These are phyloP conservation scores for Leishmania turanica DNA, from an alignment of 208 protist species.

Conservation along the genomic window DNA sequence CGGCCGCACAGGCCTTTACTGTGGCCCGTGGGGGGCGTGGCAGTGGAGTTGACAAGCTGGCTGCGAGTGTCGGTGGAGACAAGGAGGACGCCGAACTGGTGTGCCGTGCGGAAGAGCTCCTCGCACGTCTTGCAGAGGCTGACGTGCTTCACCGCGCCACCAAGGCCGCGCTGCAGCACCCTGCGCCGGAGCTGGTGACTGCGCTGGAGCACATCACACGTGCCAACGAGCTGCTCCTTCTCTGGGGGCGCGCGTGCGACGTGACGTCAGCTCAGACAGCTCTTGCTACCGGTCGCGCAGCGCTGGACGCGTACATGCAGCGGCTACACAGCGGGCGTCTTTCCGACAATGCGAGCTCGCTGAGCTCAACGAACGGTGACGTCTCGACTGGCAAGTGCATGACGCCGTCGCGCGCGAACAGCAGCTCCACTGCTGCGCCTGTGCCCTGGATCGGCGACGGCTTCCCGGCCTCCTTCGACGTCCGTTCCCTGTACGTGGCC, in stretches of 20 bases:
- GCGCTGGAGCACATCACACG: constrained; percentile 65
- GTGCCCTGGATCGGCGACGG: constrained; percentile 23
- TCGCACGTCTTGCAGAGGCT: constrained; percentile 58
- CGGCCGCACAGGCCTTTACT: constrained; percentile 12
- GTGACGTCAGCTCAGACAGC: constrained; percentile 23
- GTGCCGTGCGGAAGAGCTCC: constrained; percentile 43
- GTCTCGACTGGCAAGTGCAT: not conserved
- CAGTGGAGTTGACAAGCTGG: not conserved
- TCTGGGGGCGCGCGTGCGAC: constrained; percentile 44
- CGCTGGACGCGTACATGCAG: constrained; percentile 14
- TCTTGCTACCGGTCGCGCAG: constrained; percentile 20
- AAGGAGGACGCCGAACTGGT: constrained; percentile 34
- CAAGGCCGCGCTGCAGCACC: constrained; percentile 29
- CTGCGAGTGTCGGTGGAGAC: not conserved
- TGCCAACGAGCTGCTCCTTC: constrained; percentile 65
- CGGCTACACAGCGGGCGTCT: not conserved
- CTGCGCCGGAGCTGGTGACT: constrained; percentile 35
- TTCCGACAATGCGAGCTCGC: not conserved
- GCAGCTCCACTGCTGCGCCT: not conserved
- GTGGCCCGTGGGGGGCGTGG: not conserved
- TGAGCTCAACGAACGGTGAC: not conserved
- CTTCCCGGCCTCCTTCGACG: constrained; percentile 24
- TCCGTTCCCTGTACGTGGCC: constrained; percentile 33
- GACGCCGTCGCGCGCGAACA: not conserved
- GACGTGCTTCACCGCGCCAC: constrained; percentile 27